A percentile compares a stretch with the other conserved stretches of the same genome.
phyloP scores from a whole-genome alignment of 176 grass and related monocot genomes.

The Triticum urartu region DNA sequence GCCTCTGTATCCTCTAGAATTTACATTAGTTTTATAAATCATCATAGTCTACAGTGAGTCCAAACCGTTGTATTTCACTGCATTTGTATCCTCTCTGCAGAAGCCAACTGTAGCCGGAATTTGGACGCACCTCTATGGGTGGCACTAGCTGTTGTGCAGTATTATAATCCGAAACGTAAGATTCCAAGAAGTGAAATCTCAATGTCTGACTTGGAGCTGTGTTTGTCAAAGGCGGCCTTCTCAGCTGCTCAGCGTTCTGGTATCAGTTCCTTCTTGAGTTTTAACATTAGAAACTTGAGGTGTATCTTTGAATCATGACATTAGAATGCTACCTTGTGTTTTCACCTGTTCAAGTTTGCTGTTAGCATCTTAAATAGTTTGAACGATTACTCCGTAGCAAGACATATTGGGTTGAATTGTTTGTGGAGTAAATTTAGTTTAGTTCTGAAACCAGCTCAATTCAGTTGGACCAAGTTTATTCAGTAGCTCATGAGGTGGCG shows the following conservation, averaged over 20 bases:
- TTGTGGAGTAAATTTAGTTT: neutral
- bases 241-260: constrained; percentile 70
- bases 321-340: neutral
- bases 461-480: neutral
- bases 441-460: neutral
- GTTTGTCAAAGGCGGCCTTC: constrained; percentile 81
- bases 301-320: constrained; percentile 3
- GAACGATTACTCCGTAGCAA: neutral
- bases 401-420: neutral
- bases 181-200: constrained; percentile 84
- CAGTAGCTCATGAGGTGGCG: neutral
- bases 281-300: constrained; percentile 17
- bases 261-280: constrained; percentile 31
- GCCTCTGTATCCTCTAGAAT: constrained; percentile 36
- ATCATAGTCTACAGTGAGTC: neutral
- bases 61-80: neutral
- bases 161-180: constrained; percentile 86
- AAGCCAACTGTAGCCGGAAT: constrained; percentile 37
- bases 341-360: neutral
- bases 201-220: constrained; percentile 69
- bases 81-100: constrained; percentile 42
- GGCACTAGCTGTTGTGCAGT: constrained; percentile 80
- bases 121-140: constrained; percentile 66
- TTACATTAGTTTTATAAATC: neutral
- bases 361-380: constrained; percentile 7